Percentiles rank a stretch among this genome's conserved stretches.
These are phyloP conservation scores for Colletotrichum scovillei DNA, from an alignment of 2,329 filamentous ascomycete species.

Conservation along the genomic window DNA sequence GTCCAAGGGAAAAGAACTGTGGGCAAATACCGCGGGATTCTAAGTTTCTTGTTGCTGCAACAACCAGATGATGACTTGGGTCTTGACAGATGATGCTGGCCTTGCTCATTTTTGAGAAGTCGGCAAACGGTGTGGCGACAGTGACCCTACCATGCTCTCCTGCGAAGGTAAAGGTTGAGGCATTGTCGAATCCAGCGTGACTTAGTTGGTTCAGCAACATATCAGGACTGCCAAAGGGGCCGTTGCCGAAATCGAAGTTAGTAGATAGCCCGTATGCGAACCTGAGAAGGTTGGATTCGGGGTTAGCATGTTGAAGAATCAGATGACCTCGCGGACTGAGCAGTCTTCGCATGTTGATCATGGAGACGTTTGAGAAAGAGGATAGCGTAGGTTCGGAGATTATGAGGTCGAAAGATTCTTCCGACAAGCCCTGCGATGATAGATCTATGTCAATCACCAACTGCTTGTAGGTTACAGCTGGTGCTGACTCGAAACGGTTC, in stretches of 20 bases:
- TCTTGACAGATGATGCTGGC: conserved; percentile 21
- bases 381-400: background rate
- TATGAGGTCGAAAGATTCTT: conserved; percentile 44
- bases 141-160: conserved; percentile 6
- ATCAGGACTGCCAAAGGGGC: background rate
- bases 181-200: conserved; percentile 15
- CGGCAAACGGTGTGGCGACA: background rate
- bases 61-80: background rate
- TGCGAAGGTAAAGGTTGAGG: background rate
- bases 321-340: conserved; percentile 8
- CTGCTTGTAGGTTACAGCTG: background rate
- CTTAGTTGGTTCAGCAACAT: background rate
- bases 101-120: background rate
- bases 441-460: conserved; percentile 45
- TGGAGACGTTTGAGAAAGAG: background rate
- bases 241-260: background rate
- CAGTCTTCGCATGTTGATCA: conserved; percentile 20
- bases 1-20: background rate
- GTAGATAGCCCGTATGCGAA: background rate
- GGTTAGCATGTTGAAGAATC: conserved; percentile 10
- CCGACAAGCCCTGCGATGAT: conserved; percentile 32
- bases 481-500: background rate
- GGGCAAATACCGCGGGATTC: background rate
- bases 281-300: background rate
- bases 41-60: background rate